Conservation (phyloP, 73 alveolate species). For the Paramecium pentaurelia region DNA sequence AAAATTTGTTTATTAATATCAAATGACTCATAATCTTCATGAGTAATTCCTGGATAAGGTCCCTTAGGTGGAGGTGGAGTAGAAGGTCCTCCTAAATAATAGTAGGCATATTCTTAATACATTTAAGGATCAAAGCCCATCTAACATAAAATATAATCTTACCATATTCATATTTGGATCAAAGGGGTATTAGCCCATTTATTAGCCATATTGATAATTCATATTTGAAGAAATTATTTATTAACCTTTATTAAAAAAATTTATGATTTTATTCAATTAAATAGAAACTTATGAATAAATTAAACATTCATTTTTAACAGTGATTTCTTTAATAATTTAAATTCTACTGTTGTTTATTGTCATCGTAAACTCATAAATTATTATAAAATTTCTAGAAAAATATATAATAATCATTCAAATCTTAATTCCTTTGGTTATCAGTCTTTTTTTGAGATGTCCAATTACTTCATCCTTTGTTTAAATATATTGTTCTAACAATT, state of each 20-base stretch:
- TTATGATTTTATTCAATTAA: neutral
- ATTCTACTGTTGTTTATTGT: no score
- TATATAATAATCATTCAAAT: neutral
- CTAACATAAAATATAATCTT: neutral
- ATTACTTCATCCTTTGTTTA: neutral
- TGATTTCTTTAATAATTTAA: no score
- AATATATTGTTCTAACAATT: neutral
- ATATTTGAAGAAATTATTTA: neutral
- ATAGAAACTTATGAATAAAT: neutral
- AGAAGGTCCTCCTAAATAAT: neutral
- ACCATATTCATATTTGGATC: constrained; percentile 22
- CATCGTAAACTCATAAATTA: neutral
- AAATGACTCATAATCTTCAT: constrained; percentile 16
- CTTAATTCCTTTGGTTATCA: neutral
- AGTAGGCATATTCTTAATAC: neutral
- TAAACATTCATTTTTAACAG: neutral
- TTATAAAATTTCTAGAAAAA: neutral
- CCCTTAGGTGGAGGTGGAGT: constrained; percentile 44
- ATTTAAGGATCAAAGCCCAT: constrained; percentile 2
- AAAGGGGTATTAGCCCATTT: neutral
- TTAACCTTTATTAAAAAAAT: neutral
- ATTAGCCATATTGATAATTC: neutral
- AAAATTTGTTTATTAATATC: constrained; percentile 2
- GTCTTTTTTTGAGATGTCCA: neutral
- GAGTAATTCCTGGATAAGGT: constrained; percentile 50